phyloP scores from a whole-genome alignment of 345 rosid species.

The Kernera saxatilis region DNA sequence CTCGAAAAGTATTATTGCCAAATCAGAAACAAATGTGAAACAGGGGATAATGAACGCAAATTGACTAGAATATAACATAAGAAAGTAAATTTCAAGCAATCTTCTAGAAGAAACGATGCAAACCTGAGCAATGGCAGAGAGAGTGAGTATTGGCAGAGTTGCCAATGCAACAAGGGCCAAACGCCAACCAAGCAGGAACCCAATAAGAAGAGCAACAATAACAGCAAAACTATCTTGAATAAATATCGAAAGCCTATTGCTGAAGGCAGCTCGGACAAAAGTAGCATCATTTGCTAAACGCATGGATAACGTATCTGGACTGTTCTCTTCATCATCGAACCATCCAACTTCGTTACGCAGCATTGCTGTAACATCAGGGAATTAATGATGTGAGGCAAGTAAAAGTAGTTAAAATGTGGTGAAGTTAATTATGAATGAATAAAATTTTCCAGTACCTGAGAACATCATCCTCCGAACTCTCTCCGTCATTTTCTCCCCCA shows the following conservation, averaged over 20 bases:
- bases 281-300: constrained; percentile 99
- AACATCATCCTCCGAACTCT: constrained; percentile 99
- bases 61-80: not conserved
- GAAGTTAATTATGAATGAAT: not conserved
- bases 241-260: constrained; percentile 97
- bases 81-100: not conserved
- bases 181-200: constrained; percentile 82
- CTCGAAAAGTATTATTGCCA: not conserved
- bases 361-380: constrained; percentile 69
- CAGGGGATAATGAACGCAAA: not conserved
- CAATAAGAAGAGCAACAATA: constrained; percentile 82
- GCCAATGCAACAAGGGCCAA: constrained; percentile 94
- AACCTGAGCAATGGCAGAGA: constrained; percentile 98
- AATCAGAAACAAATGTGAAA: constrained; percentile 1
- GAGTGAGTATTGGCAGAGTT: constrained; percentile 77
- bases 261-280: constrained; percentile 96
- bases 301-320: constrained; percentile 96
- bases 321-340: constrained; percentile 97
- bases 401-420: constrained; percentile 17
- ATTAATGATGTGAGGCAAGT: constrained; percentile 17
- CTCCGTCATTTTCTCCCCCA: constrained; percentile 99
- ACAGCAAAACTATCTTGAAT: constrained; percentile 95
- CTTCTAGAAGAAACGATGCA: constrained; percentile 13
- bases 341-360: constrained; percentile 97
- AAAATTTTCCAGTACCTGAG: constrained; percentile 55